Evolutionary conservation across 805 yeast species (phyloP), one percentile per base, ranked within the genome.

Genomic region (Lipomyces yamanashiensis): DNA sequence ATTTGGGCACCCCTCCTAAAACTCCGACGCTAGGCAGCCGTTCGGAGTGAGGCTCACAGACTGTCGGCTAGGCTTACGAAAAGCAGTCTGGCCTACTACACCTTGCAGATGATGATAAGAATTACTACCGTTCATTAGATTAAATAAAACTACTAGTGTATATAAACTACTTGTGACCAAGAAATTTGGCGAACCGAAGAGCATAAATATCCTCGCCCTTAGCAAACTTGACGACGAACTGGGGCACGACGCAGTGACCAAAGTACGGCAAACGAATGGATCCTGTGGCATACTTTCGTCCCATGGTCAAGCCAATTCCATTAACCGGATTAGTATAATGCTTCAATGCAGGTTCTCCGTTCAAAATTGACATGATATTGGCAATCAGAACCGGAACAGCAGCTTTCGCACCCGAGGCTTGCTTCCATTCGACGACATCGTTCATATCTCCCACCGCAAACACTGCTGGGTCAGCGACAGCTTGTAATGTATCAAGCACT

Each of bases 401-500:
- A 28, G 17, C 21, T 7, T 9, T 17, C 13, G 40, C 40, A 4
- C 41, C 52, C 28, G 56, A 23, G 23, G 59, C 62, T 39, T 45
- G 58, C 54, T 61, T 61, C 40, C 21, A 28, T 45, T 64, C 67
- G 13, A 8, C 21, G 23, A 56, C 12, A 43, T 58, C 58, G 49
- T 52, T 61, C 7, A 54, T 45, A 51, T 61, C 67, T 4, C 67
- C 67, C 33, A 58, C 21, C 5, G 62, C 62, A 50, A 62, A 62
- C 12, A 62, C 60, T 10, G 39, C 13, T 4, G 40, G 17, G 23
- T 34, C 56, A 28, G 36, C 9, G 10, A 44, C 33, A 15, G 43
- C 37, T 40, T 60, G 53, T 19, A 60, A 36, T 9, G 59, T 53
- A 10, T 54, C 47, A 8, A 15, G 15, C 19, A 60, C 59, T 51